These are phyloP conservation scores for Rhynchospora tenuis DNA, from an alignment of 176 grass and related monocot species.

Conservation along the genomic window DNA sequence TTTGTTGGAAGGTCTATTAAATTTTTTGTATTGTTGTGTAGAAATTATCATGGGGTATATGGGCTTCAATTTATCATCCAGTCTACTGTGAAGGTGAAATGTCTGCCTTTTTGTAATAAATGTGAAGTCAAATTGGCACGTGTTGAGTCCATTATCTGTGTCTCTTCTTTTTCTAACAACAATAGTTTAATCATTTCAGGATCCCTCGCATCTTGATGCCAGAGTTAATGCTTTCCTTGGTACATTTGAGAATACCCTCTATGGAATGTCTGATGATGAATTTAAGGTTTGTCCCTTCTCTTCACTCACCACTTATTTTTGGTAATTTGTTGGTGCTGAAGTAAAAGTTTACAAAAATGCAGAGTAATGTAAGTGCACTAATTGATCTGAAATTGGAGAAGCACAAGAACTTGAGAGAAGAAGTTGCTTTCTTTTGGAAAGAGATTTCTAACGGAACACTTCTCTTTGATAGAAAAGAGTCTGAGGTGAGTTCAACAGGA, in stretches of 20 bases:
- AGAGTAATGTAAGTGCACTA: constrained; percentile 72
- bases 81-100: constrained; percentile 71
- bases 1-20: neutral
- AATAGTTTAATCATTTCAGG: constrained; percentile 41
- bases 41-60: constrained; percentile 60
- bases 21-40: constrained; percentile 25
- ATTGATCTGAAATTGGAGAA: constrained; percentile 94
- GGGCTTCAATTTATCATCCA: constrained; percentile 95
- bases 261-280: constrained; percentile 71
- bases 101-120: neutral
- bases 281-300: constrained; percentile 55
- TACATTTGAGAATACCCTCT: constrained; percentile 63
- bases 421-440: constrained; percentile 74
- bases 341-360: constrained; percentile 23
- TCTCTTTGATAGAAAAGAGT: constrained; percentile 77
- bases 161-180: neutral
- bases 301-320: neutral
- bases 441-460: constrained; percentile 85
- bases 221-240: constrained; percentile 73
- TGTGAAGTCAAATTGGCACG: neutral
- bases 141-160: neutral
- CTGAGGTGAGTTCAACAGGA: constrained; percentile 35
- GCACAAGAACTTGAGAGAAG: constrained; percentile 84
- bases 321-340: neutral
- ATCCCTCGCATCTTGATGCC: constrained; percentile 66